These are phyloP conservation scores for Fraxinus ornus DNA, from an alignment of 305 asterid species.

Conservation along the genomic window DNA sequence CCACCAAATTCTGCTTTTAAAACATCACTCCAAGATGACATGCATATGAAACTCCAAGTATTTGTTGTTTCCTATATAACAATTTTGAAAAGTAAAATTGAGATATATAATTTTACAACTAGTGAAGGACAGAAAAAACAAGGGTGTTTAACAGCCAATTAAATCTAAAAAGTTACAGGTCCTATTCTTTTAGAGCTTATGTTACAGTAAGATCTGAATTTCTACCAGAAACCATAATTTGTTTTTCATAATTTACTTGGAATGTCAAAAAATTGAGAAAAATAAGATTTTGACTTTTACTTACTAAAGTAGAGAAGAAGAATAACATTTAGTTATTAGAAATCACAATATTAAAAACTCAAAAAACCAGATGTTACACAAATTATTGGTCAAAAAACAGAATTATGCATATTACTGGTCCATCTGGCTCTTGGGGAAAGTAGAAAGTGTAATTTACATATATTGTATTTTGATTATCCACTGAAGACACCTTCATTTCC, in stretches of 20 bases:
- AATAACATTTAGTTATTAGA: neutral
- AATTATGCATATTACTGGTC: neutral
- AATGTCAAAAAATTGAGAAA: neutral
- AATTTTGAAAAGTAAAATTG: neutral
- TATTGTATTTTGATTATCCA: neutral
- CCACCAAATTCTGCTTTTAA: neutral
- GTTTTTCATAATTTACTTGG: neutral
- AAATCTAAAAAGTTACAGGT: neutral
- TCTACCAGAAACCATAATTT: neutral
- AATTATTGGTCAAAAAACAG: neutral
- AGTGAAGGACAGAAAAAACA: neutral
- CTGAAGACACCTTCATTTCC: neutral
- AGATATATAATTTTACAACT: neutral
- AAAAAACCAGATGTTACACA: neutral
- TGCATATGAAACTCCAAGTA: neutral
- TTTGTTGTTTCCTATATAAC: neutral
- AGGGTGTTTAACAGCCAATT: neutral
- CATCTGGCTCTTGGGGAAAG: neutral
- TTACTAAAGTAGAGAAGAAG: neutral
- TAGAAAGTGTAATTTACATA: neutral
- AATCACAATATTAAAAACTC: neutral
- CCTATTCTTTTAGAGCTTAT: neutral
- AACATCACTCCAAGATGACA: neutral
- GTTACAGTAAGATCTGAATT: neutral
- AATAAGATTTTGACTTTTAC: neutral